Percentiles rank a stretch among this genome's conserved stretches.
These are phyloP conservation scores for Delonix regia DNA, from an alignment of 306 rosid species.

Conservation along the genomic window DNA sequence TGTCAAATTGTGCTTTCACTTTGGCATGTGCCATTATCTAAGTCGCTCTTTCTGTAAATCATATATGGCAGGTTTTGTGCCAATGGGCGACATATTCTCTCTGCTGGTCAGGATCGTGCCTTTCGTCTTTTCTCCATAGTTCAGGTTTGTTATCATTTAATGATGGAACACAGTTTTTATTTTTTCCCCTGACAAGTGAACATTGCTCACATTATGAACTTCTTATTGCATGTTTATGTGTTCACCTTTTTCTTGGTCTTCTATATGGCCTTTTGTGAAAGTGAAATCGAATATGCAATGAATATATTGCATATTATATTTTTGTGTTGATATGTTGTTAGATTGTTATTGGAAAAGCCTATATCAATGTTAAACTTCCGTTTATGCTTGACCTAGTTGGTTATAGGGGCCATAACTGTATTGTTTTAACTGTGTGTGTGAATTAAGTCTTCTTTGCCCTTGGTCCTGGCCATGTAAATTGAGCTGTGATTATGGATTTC, in stretches of 20 bases:
- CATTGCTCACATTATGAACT: not conserved
- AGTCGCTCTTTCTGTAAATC: constrained; percentile 10
- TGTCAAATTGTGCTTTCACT: constrained; percentile 13
- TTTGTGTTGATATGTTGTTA: not conserved
- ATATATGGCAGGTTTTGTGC: constrained; percentile 80
- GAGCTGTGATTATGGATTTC: not conserved
- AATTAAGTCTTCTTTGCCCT: not conserved
- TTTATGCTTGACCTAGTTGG: not conserved
- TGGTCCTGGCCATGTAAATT: not conserved
- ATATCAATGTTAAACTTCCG: not conserved
- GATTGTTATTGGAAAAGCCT: not conserved
- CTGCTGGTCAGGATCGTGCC: constrained; percentile 98
- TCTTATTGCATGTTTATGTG: not conserved
- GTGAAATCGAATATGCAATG: not conserved
- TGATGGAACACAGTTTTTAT: not conserved
- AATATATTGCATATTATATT: not conserved
- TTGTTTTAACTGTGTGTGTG: not conserved
- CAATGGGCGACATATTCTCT: constrained; percentile 93
- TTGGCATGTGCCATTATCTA: constrained; percentile 1
- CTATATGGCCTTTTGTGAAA: not conserved
- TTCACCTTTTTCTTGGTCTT: not conserved
- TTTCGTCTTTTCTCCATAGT: constrained; percentile 92
- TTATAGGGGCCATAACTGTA: not conserved
- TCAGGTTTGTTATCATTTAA: constrained; percentile 65
- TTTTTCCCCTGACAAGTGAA: not conserved